Conservation (phyloP, 768 basidiomycete genomes). For the Russula earlei region DNA sequence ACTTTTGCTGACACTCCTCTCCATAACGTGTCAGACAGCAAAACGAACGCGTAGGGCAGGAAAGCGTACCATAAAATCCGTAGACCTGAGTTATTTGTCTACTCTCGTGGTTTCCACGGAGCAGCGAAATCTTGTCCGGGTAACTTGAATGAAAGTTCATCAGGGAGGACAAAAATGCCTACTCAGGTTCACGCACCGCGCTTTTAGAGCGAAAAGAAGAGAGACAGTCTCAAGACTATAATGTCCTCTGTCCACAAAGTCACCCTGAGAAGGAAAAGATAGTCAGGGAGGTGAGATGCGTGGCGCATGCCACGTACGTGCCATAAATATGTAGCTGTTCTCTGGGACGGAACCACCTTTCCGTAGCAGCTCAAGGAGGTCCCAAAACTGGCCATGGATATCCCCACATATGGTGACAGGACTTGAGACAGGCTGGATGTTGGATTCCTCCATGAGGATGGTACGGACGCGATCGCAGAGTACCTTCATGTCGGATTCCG, state of each 20-base stretch:
- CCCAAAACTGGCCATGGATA: constrained; percentile 98
- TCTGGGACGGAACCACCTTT: constrained; percentile 81
- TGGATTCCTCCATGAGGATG: constrained; percentile 91
- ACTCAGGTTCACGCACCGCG: constrained; percentile 41
- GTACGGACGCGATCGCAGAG: constrained; percentile 86
- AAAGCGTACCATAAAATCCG: constrained; percentile 82
- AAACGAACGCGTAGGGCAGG: background rate
- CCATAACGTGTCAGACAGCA: constrained; percentile 8
- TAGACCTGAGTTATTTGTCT: constrained; percentile 98
- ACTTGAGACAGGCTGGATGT: constrained; percentile 91
- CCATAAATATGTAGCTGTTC: constrained; percentile 95
- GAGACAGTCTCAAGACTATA: constrained; percentile 95
- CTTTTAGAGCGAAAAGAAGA: constrained; percentile 80
- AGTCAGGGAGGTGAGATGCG: background rate
- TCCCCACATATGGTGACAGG: constrained; percentile 95
- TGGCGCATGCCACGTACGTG: constrained; percentile 40
- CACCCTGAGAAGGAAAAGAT: constrained; percentile 49
- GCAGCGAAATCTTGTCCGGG: constrained; percentile 65
- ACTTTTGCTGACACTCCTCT: constrained; percentile 99
- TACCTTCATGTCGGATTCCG: constrained; percentile 86
- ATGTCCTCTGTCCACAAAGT: constrained; percentile 95
- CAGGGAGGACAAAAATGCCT: background rate
- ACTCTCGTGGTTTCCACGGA: constrained; percentile 95
- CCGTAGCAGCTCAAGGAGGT: constrained; percentile 80
- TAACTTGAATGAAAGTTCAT: too few relatives aligned